Base-by-base conservation (phyloP, 2,329 filamentous ascomycete genomes). In the Bipolaris bicolor region DNA sequence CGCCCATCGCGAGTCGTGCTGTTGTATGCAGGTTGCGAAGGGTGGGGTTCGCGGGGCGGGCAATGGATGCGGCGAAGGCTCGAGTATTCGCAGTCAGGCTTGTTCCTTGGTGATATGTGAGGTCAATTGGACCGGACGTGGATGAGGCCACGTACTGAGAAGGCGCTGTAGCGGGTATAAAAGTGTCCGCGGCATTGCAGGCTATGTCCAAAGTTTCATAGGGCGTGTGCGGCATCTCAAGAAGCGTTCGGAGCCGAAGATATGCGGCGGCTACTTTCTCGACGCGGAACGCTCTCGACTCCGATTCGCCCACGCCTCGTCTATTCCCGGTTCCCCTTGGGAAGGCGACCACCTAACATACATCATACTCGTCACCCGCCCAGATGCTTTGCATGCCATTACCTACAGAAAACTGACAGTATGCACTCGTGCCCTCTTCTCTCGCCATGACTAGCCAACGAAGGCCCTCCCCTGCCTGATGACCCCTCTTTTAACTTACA, bases 61-160 rank as follows among this genome's bases (percentile, higher is more conserved):
- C 16, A 31, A 56, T 18, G 45, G 39, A 49, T 26, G 52, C 22
- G n/a, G 47, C n/a, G 34, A 46, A 39, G 16, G 40, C 45, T 45
- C 41, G 54, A 57, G 54, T 55, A 63, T 45, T 41, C 18, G 51
- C 37, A 15, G 16, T 62, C 13, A 37, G 47, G 41, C 29, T 34
- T 26, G 33, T 49, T 63, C 60, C 72, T 75, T 75, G 66, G 48
- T 41, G 7, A 43, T n/a, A 40, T 40, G 63, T 73, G 57, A 74
- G 69, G 60, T 67, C 64, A 71, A 68, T 69, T 52, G 63, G 51
- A 55, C 50, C 62, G 62, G 41, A 60, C 45, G 61, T 66, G 63
- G 64, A 58, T 57, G 36, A 45, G 7, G 15, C 65, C 69, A 73
- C 73, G 65, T 73, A 76, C 73, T 71, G 63, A 53, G 60, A 34